Evolutionary conservation across 805 yeast genomes (phyloP), one percentile per base, ranked within the genome.

Genomic region (Monosporozyma siamensis): DNA sequence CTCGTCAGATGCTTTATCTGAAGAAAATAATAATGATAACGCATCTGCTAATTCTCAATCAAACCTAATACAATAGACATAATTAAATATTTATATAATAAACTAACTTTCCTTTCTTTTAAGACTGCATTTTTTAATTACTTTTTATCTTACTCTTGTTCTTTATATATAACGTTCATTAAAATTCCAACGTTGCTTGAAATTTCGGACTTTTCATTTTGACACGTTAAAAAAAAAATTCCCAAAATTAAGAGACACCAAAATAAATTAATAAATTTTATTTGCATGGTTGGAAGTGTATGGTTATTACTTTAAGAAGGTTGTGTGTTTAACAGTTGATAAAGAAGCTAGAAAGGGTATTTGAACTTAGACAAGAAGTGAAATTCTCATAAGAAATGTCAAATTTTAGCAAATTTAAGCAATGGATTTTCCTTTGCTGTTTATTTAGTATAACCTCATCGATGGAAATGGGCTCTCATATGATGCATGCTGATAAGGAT

Each of bases 401-500:
- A n/a, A n/a, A n/a, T n/a, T n/a, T n/a, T n/a, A n/a, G n/a, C n/a
- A n/a, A n/a, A n/a, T n/a, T n/a, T n/a, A n/a, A n/a, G n/a, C n/a
- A n/a, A n/a, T n/a, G n/a, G n/a, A 20, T 20, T 10, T 38, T 17
- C 12, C 10, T 38, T 18, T 38, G 32, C 26, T n/a, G 22, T 15
- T 17, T 39, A 3, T 39, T 15, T 23, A 21, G 18, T 6, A 8
- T 21, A 4, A 21, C 29, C 4, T 6, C 12, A 15, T 24, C 37
- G 1, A 66, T 65, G 70, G 62, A 57, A 17, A 60, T 60, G 59
- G n/a, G 9, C n/a, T 17, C 25, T 7, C 50, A 44, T 2, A 64
- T 64, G 68, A 61, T 54, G 17, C 58, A 58, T 57, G 69, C 60
- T 25, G 50, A 52, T 29, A 51, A 52, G 2, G 63, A 54, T 6